Evolutionary conservation across 257 asterid genomes (phyloP).

Genomic region (Nicotiana tabacum): DNA sequence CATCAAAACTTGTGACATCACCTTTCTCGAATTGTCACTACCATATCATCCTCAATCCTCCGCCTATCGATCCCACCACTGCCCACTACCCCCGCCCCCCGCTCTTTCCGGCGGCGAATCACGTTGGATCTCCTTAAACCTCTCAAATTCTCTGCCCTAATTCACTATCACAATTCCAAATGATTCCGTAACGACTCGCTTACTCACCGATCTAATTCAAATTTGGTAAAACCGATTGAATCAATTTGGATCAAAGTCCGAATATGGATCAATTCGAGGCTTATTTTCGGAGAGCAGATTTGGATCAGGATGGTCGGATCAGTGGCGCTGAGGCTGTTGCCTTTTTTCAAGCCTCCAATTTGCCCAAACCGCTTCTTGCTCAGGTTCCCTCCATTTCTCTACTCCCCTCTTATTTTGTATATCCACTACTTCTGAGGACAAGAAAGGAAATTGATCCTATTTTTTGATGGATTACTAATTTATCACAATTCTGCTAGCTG

Average conservation of each 20-base stretch:
- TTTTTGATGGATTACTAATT: neutral
- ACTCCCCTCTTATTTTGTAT: neutral
- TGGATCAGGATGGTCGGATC: conserved; percentile 94
- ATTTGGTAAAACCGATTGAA: conserved; percentile 10
- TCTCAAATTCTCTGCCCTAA: neutral
- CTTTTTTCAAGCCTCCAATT: conserved; percentile 70
- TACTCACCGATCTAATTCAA: conserved; percentile 14
- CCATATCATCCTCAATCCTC: neutral
- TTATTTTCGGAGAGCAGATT: conserved; percentile 78
- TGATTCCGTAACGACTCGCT: conserved; percentile 13
- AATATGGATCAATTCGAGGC: conserved; percentile 75
- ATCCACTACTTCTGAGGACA: neutral
- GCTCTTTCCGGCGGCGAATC: neutral
- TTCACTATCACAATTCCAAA: neutral
- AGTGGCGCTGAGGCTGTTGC: conserved; percentile 84
- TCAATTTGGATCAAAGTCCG: conserved; percentile 7
- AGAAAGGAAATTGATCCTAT: neutral
- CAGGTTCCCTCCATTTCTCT: conserved; percentile 45
- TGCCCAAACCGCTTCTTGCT: conserved; percentile 83
- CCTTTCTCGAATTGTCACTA: neutral
- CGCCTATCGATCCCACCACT: conserved; percentile 1
- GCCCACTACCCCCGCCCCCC: neutral
- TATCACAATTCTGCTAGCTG: neutral
- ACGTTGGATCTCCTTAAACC: conserved; percentile 24
- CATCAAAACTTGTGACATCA: conserved; percentile 9